phyloP scores from a whole-genome alignment of 495 filamentous ascomycete genomes.

The Margaritispora aquatica region DNA sequence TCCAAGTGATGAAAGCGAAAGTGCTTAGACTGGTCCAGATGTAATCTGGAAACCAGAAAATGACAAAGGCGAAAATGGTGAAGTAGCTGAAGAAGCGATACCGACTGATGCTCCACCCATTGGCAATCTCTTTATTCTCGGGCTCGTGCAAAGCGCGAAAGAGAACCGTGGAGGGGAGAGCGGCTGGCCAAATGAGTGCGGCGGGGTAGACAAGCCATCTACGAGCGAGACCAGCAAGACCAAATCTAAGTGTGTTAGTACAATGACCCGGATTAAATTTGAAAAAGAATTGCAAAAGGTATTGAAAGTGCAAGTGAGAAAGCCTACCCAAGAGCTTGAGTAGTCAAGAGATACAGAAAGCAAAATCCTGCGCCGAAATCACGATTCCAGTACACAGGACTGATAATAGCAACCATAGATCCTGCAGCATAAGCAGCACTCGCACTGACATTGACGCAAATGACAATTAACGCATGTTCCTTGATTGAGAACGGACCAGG shows the following conservation, averaged over 20 bases:
- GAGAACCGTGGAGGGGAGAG: slow-evolving; percentile 53
- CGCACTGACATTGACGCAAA: slow-evolving; percentile 26
- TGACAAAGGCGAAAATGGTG: slow-evolving; percentile 51
- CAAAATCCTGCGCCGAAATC: slow-evolving; percentile 32
- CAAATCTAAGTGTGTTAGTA: slow-evolving; percentile 66
- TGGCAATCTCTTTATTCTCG: slow-evolving; percentile 31
- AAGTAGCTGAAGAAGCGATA: slow-evolving; percentile 56
- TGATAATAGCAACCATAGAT: slow-evolving; percentile 39
- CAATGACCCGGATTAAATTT: background rate
- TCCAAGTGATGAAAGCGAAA: slow-evolving; percentile 55
- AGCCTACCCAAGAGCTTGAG: slow-evolving; percentile 27
- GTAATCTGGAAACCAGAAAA: slow-evolving; percentile 30
- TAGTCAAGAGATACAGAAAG: slow-evolving; percentile 1
- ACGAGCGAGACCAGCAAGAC: slow-evolving; percentile 62
- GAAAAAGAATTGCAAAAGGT: no score
- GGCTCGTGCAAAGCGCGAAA: slow-evolving; percentile 64
- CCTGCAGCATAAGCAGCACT: slow-evolving; percentile 39
- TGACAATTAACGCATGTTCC: slow-evolving; percentile 68
- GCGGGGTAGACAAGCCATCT: slow-evolving; percentile 56
- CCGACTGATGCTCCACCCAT: slow-evolving; percentile 54
- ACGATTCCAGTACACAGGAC: slow-evolving; percentile 64
- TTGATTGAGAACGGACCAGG: slow-evolving; percentile 74
- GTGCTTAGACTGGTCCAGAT: slow-evolving; percentile 50
- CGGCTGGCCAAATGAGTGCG: slow-evolving; percentile 69
- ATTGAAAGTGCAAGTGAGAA: slow-evolving; percentile 37